phyloP scores from a whole-genome alignment of 192 early-diverging fungal species.

The Coemansia aciculifera region DNA sequence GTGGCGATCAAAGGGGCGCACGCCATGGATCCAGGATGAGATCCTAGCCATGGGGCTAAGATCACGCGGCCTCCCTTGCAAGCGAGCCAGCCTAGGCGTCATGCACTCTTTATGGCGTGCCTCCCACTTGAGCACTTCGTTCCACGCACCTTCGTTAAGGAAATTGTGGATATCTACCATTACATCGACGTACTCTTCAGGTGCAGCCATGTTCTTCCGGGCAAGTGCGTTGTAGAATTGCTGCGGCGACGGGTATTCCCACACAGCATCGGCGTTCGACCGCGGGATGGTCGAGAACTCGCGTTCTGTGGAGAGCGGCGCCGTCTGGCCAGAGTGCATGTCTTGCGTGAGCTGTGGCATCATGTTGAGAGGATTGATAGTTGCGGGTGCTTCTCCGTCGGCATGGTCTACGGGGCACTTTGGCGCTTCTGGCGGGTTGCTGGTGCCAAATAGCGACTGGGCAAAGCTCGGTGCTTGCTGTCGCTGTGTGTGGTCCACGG shows the following conservation, averaged over 20 bases:
- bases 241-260: slow-evolving; percentile 91
- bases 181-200: slow-evolving; percentile 76
- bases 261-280: slow-evolving; percentile 43
- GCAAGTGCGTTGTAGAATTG: slow-evolving; percentile 86
- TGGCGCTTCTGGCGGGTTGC: neutral
- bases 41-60: slow-evolving; percentile 70
- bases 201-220: slow-evolving; percentile 84
- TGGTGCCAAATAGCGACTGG: slow-evolving; percentile 24
- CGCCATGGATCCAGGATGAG: slow-evolving; percentile 59
- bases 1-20: slow-evolving; percentile 93
- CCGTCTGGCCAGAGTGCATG: slow-evolving; percentile 65
- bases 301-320: slow-evolving; percentile 76
- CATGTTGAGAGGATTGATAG: slow-evolving; percentile 86
- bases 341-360: slow-evolving; percentile 80
- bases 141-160: slow-evolving; percentile 94
- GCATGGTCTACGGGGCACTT: slow-evolving; percentile 62
- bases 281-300: slow-evolving; percentile 73
- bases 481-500: slow-evolving; percentile 25
- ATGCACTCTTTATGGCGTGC: slow-evolving; percentile 50
- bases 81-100: slow-evolving; percentile 70
- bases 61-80: slow-evolving; percentile 83
- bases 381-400: neutral
- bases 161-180: slow-evolving; percentile 99
- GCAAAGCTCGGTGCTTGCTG: slow-evolving; percentile 25
- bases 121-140: slow-evolving; percentile 95